These are phyloP conservation scores for Wickerhamomyces bisporus DNA, from an alignment of 805 yeast species.

Conservation along the genomic window DNA sequence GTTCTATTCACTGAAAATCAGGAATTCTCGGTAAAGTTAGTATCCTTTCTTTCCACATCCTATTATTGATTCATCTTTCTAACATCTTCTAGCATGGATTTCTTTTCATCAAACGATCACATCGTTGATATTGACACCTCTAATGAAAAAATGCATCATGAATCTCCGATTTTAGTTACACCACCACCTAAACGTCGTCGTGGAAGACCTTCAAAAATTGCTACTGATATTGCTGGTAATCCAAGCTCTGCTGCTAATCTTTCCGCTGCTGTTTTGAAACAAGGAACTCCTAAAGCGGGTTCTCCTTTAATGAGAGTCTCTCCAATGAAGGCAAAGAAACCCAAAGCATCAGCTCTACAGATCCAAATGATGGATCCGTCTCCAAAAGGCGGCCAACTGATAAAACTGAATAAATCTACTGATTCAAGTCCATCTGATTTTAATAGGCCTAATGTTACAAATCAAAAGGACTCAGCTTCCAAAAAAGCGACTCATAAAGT, in stretches of 20 bases:
- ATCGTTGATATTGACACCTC: background rate
- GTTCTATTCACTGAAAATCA: background rate
- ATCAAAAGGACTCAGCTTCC: constrained; percentile 1
- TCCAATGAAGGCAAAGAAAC: constrained; percentile 8
- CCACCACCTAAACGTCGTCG: constrained; percentile 25
- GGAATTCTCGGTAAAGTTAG: background rate
- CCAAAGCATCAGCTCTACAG: constrained; percentile 16
- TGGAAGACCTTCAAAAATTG: constrained; percentile 24
- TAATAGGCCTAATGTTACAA: background rate
- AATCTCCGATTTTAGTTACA: constrained; percentile 3
- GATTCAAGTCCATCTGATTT: background rate
- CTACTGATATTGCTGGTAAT: constrained; percentile 1
- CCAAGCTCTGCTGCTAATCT: constrained; percentile 21
- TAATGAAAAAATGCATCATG: background rate
- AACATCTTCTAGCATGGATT: background rate
- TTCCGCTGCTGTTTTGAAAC: constrained; percentile 25
- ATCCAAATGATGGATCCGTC: constrained; percentile 14
- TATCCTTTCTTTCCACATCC: background rate
- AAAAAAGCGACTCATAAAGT: constrained; percentile 2
- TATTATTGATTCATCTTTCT: background rate
- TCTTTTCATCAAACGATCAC: background rate
- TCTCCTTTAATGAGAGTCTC: constrained; percentile 26
- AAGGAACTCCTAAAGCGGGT: constrained; percentile 24
- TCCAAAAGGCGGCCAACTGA: constrained; percentile 23
- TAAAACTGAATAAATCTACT: constrained; percentile 12